phyloP scores from a whole-genome alignment of 140 eudicot genomes.

The Oenanthe javanica region DNA sequence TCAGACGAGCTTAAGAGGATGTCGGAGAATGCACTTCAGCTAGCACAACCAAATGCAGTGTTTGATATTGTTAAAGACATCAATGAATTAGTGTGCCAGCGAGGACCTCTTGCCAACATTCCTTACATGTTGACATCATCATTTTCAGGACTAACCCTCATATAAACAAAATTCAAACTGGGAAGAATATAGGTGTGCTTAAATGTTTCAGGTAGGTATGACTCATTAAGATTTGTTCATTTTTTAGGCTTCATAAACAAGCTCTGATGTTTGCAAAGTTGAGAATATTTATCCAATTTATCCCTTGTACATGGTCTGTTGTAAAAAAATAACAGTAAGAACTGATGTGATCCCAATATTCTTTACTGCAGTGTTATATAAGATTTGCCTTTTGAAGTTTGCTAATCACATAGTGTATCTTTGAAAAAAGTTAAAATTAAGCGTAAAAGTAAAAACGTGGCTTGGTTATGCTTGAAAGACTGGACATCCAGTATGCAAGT shows the following conservation, averaged over 20 bases:
- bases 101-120: conserved; percentile 72
- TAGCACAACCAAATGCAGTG: conserved; percentile 93
- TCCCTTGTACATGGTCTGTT: neutral
- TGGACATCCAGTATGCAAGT: neutral
- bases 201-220: conserved; percentile 1
- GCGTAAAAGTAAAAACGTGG: neutral
- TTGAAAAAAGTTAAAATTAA: neutral
- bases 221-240: neutral
- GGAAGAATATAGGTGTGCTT: neutral
- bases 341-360: neutral
- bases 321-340: neutral
- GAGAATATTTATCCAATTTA: neutral
- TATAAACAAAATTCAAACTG: neutral
- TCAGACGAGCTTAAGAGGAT: conserved; percentile 60
- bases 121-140: conserved; percentile 72
- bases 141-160: conserved; percentile 40
- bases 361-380: neutral
- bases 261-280: conserved; percentile 5
- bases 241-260: conserved; percentile 5
- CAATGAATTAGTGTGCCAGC: conserved; percentile 74
- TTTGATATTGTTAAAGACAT: conserved; percentile 94
- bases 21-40: conserved; percentile 76
- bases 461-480: neutral
- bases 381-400: neutral
- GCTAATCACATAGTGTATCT: neutral